A percentile compares a stretch with the other conserved stretches of the same genome.
phyloP scores from a whole-genome alignment of 2,329 filamentous ascomycete species.

The Exophiala xenobiotica region DNA sequence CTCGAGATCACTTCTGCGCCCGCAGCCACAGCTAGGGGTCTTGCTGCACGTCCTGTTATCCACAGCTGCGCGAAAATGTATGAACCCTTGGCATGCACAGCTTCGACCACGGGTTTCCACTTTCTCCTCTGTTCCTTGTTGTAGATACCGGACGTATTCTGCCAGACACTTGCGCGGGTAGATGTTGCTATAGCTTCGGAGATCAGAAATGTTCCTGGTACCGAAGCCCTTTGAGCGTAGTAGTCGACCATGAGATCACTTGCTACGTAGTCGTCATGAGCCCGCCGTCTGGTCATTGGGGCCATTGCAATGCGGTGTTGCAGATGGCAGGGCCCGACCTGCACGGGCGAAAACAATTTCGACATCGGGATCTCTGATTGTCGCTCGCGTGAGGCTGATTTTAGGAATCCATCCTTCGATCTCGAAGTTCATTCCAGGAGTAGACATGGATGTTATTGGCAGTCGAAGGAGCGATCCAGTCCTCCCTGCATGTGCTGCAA shows the following conservation, averaged over 20 bases:
- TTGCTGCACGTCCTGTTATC: constrained; percentile 50
- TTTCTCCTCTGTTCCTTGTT: constrained; percentile 43
- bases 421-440: too few relatives aligned
- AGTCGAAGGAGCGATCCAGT: too few relatives aligned
- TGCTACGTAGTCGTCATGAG: constrained; percentile 44
- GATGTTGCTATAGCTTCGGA: constrained; percentile 33
- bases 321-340: constrained; percentile 46
- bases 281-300: constrained; percentile 55
- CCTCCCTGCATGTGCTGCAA: too few relatives aligned
- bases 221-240: constrained; percentile 40
- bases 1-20: constrained; percentile 1
- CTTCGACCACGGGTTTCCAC: constrained; percentile 53
- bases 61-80: constrained; percentile 43
- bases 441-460: too few relatives aligned
- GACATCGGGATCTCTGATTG: background rate
- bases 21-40: constrained; percentile 27
- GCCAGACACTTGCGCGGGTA: background rate
- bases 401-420: too few relatives aligned
- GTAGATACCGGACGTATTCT: constrained; percentile 21
- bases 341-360: constrained; percentile 34
- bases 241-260: constrained; percentile 40
- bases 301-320: constrained; percentile 54
- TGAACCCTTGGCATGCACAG: constrained; percentile 52
- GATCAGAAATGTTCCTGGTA: constrained; percentile 45
- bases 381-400: too few relatives aligned